A percentile compares a stretch with the other conserved stretches of the same genome.
phyloP scores from a whole-genome alignment of 2,329 filamentous ascomycete genomes.

The Hymenoscyphus albidus region DNA sequence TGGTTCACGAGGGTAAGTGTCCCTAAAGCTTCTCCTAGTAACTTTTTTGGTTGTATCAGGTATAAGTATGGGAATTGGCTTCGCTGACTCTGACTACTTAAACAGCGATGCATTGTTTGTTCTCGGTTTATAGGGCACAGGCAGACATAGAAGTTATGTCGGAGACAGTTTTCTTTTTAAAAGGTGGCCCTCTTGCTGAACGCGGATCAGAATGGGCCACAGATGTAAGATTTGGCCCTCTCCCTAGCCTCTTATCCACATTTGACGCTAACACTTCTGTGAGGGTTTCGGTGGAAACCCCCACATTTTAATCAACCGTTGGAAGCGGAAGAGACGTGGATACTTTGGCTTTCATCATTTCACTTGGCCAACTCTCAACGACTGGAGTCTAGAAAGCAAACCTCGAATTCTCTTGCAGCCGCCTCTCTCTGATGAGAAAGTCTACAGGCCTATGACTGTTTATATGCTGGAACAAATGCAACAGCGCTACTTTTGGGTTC shows the following conservation, averaged over 20 bases:
- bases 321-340: no score
- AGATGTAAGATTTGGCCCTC: not conserved
- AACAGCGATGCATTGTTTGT: not conserved
- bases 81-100: not conserved
- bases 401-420: not conserved
- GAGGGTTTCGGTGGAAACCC: not conserved
- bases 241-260: no score
- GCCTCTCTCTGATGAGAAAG: not conserved
- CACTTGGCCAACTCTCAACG: not conserved
- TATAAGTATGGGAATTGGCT: no score
- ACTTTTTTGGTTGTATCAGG: no score
- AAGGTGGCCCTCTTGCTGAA: not conserved
- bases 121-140: not conserved
- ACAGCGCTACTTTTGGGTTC: not conserved
- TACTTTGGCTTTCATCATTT: not conserved
- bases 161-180: not conserved
- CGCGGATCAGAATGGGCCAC: not conserved
- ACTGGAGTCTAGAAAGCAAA: not conserved
- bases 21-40: not conserved
- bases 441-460: not conserved
- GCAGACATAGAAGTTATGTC: not conserved
- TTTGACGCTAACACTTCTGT: not conserved
- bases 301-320: not conserved
- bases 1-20: not conserved
- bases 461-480: not conserved